Evolutionary conservation across 2,329 filamentous ascomycete species (phyloP).

Genomic region (Calonectria pseudoreteaudii): DNA sequence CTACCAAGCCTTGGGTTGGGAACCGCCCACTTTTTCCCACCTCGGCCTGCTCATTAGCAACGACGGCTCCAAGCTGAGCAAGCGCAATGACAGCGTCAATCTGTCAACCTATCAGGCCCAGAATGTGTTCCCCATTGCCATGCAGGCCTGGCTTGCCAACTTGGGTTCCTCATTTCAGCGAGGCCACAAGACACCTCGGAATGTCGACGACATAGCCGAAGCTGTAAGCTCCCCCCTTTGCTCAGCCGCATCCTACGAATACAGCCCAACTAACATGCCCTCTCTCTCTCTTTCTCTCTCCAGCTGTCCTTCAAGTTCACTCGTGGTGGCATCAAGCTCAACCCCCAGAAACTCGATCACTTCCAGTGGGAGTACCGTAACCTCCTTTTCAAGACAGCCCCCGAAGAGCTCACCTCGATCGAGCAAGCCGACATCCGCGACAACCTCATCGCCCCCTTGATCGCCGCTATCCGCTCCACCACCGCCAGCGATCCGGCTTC

Average conservation of each 20-base stretch:
- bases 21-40: conserved; percentile 81
- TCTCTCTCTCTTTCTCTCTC: not conserved
- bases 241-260: not conserved
- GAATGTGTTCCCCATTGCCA: conserved; percentile 60
- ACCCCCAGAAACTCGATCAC: conserved; percentile 82
- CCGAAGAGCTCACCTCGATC: conserved; percentile 34
- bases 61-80: conserved; percentile 84
- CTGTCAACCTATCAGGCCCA: conserved; percentile 63
- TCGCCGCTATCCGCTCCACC: conserved; percentile 41
- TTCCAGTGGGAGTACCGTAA: conserved; percentile 77
- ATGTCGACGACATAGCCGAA: conserved; percentile 75
- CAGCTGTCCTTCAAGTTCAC: conserved; percentile 90
- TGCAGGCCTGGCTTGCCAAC: conserved; percentile 86
- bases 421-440: conserved; percentile 32
- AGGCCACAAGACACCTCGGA: conserved; percentile 49
- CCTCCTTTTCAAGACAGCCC: conserved; percentile 45
- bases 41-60: conserved; percentile 79
- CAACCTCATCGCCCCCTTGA: conserved; percentile 38
- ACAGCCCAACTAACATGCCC: not conserved
- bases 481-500: conserved; percentile 28
- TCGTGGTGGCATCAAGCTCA: conserved; percentile 87
- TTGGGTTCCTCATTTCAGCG: conserved; percentile 58
- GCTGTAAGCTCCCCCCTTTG: conserved; percentile 61
- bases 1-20: conserved; percentile 84
- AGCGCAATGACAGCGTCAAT: conserved; percentile 73